phyloP scores from a whole-genome alignment of 2,329 filamentous ascomycete genomes.

The Colletotrichum sp. region DNA sequence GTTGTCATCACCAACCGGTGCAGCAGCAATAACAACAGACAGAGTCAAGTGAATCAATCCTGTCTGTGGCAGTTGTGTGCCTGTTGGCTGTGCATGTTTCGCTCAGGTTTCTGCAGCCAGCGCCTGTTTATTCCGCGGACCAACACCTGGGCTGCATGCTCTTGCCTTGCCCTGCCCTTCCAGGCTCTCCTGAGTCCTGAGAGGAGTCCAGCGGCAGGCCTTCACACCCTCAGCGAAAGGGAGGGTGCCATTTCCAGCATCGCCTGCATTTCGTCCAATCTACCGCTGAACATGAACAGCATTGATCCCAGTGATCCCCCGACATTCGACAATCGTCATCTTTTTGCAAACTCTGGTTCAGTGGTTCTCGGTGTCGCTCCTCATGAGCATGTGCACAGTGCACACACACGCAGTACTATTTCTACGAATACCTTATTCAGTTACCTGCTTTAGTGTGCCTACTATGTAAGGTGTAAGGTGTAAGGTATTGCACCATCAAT shows the following conservation, averaged over 20 bases:
- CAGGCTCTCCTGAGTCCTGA: background rate
- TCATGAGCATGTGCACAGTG: background rate
- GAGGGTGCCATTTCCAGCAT: background rate
- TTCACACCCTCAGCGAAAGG: background rate
- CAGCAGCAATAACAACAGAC: background rate
- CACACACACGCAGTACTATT: background rate
- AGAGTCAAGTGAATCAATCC: background rate
- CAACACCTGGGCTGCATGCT: background rate
- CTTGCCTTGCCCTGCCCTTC: background rate
- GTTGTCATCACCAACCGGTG: background rate
- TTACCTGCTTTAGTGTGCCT: background rate
- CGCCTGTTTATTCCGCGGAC: background rate
- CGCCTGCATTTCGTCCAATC: background rate
- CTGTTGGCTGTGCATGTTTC: constrained; percentile 8
- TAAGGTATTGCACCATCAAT: background rate
- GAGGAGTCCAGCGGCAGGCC: background rate
- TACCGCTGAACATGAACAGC: background rate
- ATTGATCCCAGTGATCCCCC: background rate
- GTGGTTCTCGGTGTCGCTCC: background rate
- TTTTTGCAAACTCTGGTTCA: background rate
- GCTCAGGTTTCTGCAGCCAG: background rate
- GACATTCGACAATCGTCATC: background rate
- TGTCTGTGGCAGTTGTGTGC: background rate
- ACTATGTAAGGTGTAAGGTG: too few relatives aligned
- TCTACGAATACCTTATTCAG: background rate